Percentiles rank a stretch among this genome's conserved stretches.
These are phyloP conservation scores for Buddleja alternifolia DNA, from an alignment of 257 asterid genomes.

Conservation along the genomic window DNA sequence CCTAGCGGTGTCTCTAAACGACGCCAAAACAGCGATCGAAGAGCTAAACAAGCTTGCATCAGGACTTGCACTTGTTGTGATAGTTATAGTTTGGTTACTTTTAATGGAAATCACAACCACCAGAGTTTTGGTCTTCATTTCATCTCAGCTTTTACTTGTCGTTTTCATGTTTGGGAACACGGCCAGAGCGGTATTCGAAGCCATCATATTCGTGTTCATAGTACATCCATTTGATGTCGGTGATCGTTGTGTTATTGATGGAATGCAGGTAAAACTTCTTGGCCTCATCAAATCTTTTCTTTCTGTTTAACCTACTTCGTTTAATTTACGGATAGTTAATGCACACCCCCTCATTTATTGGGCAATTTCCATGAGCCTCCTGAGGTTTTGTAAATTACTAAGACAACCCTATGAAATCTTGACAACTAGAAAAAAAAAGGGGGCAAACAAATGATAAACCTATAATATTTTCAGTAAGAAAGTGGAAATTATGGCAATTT, in stretches of 20 bases:
- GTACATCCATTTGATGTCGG: constrained; percentile 75
- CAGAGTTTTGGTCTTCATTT: constrained; percentile 49
- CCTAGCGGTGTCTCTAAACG: constrained; percentile 56
- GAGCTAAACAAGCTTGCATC: constrained; percentile 63
- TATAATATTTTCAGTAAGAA: too few species aligned
- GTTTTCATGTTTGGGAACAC: constrained; percentile 69
- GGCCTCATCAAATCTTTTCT: neutral
- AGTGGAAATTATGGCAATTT: too few species aligned
- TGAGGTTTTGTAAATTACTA: too few species aligned
- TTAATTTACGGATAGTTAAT: too few species aligned
- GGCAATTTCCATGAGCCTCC: too few species aligned
- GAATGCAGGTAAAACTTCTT: constrained; percentile 43
- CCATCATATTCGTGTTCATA: constrained; percentile 54
- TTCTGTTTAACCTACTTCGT: neutral
- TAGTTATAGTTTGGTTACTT: constrained; percentile 54
- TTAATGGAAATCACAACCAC: constrained; percentile 60
- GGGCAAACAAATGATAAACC: too few species aligned
- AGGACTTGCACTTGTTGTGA: constrained; percentile 43
- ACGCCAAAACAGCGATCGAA: constrained; percentile 65
- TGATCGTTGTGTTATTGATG: constrained; percentile 69
- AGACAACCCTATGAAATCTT: too few species aligned
- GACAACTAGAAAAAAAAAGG: too few species aligned
- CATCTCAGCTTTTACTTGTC: constrained; percentile 56
- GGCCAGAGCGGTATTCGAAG: constrained; percentile 46
- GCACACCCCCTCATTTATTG: too few species aligned